Percentiles rank a stretch among this genome's conserved stretches.
Conservation (phyloP, 164 flowering plant species). For the Buxus sempervirens region DNA sequence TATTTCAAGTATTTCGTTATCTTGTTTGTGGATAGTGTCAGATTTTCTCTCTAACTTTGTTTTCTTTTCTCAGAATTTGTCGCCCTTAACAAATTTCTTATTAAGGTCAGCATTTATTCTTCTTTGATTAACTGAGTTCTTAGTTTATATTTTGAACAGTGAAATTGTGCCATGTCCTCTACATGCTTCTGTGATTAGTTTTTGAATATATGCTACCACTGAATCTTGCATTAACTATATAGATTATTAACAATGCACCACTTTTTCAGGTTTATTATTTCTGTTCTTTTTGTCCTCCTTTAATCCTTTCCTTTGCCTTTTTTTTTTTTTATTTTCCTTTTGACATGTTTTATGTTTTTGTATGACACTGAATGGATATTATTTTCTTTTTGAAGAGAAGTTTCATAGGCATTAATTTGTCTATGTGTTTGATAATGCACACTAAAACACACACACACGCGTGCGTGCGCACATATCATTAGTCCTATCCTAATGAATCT, state of each 20-base stretch:
- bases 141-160: neutral
- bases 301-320: too few relatives aligned
- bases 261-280: neutral
- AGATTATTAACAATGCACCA: neutral
- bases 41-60: neutral
- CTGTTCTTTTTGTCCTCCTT: neutral
- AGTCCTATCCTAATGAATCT: too few relatives aligned
- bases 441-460: too few relatives aligned
- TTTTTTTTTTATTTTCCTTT: too few relatives aligned
- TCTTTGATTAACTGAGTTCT: neutral
- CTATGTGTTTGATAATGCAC: too few relatives aligned
- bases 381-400: too few relatives aligned
- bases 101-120: constrained; percentile 42
- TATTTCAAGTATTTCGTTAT: neutral
- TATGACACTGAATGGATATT: too few relatives aligned
- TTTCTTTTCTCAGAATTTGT: constrained; percentile 52
- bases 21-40: neutral
- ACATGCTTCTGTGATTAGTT: neutral
- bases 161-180: neutral
- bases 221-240: neutral
- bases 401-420: too few relatives aligned
- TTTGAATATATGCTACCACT: neutral
- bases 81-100: constrained; percentile 71
- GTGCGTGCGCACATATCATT: too few relatives aligned
- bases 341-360: too few relatives aligned